phyloP scores from a whole-genome alignment of 1,139 yeast species.

The Geotrichum restrictum region DNA sequence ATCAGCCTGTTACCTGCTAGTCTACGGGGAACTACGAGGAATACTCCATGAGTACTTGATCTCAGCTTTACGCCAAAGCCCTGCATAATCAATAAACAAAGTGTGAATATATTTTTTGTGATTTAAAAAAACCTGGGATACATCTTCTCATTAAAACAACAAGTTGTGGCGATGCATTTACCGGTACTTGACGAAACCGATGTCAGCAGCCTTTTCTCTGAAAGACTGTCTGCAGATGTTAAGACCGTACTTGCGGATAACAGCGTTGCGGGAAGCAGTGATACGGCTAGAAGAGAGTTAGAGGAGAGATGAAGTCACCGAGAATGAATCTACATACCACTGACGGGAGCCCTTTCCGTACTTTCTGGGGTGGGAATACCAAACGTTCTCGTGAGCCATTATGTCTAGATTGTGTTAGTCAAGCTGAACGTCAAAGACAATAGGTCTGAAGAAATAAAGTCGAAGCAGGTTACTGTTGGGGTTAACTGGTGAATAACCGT shows the following conservation, averaged over 20 bases:
- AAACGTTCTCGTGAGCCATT: slow-evolving; percentile 99
- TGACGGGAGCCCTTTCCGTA: slow-evolving; percentile 99
- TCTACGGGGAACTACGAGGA: too few relatives aligned
- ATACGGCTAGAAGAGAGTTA: slow-evolving; percentile 55
- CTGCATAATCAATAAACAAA: neutral
- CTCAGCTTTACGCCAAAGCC: neutral
- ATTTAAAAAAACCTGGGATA: neutral
- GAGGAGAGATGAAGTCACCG: neutral
- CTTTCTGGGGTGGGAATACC: slow-evolving; percentile 99
- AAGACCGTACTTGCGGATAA: slow-evolving; percentile 99
- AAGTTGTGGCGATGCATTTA: slow-evolving; percentile 37
- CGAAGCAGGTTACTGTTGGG: neutral
- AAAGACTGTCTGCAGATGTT: slow-evolving; percentile 99
- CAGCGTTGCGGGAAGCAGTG: slow-evolving; percentile 98
- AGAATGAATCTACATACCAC: slow-evolving; percentile 48
- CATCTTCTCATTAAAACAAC: neutral
- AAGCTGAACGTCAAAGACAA: neutral
- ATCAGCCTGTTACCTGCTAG: too few relatives aligned
- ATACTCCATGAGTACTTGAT: too few relatives aligned
- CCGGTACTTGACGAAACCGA: slow-evolving; percentile 99
- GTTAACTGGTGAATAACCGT: neutral
- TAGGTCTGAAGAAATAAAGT: neutral
- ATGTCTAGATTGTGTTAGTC: slow-evolving; percentile 34
- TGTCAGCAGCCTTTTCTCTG: slow-evolving; percentile 99
- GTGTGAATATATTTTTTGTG: slow-evolving; percentile 1